Conservation (phyloP, 257 asterid genomes). For the Thymus quinquecostatus region DNA sequence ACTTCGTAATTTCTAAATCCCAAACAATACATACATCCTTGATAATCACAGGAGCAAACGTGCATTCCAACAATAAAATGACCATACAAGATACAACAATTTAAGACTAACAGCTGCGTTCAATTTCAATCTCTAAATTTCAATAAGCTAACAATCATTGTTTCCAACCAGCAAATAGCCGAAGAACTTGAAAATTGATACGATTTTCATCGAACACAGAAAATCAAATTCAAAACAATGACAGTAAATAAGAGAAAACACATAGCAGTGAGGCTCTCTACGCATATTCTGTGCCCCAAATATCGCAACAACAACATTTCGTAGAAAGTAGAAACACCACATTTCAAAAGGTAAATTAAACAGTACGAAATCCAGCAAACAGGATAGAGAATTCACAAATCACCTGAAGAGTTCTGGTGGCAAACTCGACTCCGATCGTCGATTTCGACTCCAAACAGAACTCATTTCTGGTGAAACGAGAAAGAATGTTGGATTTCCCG, state of each 20-base stretch:
- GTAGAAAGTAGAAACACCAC: background rate
- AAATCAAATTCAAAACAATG: background rate
- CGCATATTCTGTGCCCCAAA: background rate
- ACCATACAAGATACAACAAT: background rate
- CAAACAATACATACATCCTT: background rate
- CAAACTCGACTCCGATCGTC: slow-evolving; percentile 46
- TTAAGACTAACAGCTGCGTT: background rate
- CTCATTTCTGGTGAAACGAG: slow-evolving; percentile 47
- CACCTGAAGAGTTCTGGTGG: slow-evolving; percentile 48
- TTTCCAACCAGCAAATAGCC: slow-evolving; percentile 5
- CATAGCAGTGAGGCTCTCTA: background rate
- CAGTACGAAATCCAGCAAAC: slow-evolving; percentile 3
- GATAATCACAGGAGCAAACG: slow-evolving; percentile 2
- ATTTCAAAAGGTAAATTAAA: background rate
- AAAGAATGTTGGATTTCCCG: slow-evolving; percentile 46
- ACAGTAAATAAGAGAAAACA: background rate
- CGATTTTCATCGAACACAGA: slow-evolving; percentile 8
- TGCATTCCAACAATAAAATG: slow-evolving; percentile 1
- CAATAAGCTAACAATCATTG: background rate
- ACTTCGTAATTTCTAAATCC: background rate
- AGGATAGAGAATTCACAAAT: background rate
- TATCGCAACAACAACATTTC: background rate
- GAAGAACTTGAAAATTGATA: background rate
- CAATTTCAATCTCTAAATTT: slow-evolving; percentile 16
- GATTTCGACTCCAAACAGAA: slow-evolving; percentile 49